These are phyloP conservation scores for Melaleuca quinquenervia DNA, from an alignment of 345 rosid genomes.

Conservation along the genomic window DNA sequence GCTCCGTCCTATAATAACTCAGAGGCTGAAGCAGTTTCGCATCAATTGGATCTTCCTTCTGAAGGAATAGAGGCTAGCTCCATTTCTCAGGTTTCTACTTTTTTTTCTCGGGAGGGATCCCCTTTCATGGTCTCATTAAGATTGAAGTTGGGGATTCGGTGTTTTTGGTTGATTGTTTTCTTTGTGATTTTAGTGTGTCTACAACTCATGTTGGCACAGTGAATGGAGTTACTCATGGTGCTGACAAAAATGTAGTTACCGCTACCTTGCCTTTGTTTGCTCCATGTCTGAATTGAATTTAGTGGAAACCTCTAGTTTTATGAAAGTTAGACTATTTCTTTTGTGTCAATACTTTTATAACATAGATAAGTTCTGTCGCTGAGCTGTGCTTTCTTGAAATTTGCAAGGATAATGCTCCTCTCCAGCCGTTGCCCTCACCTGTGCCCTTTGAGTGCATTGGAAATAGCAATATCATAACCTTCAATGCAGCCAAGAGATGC, in stretches of 20 bases:
- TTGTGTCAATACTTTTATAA: not conserved
- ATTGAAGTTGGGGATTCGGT: not conserved
- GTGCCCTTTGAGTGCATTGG: constrained; percentile 52
- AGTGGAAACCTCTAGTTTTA: constrained; percentile 30
- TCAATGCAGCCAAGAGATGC: constrained; percentile 81
- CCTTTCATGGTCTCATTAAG: not conserved
- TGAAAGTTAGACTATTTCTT: constrained; percentile 29
- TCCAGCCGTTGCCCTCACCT: constrained; percentile 40
- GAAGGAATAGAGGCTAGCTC: constrained; percentile 48
- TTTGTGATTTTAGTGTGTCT: constrained; percentile 31
- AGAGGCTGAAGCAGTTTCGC: constrained; percentile 43
- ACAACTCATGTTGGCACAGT: constrained; percentile 38
- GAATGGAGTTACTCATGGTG: constrained; percentile 29
- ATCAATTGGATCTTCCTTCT: constrained; percentile 45
- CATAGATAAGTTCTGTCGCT: not conserved
- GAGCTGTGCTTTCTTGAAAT: constrained; percentile 22
- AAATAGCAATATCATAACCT: constrained; percentile 46
- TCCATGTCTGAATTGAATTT: constrained; percentile 38
- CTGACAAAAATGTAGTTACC: constrained; percentile 37
- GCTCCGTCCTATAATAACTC: constrained; percentile 34
- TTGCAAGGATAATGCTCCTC: constrained; percentile 18
- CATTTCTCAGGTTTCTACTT: constrained; percentile 45
- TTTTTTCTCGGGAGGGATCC: not conserved
- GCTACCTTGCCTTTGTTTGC: constrained; percentile 35
- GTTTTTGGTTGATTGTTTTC: not conserved